Percentiles rank a stretch among this genome's conserved stretches.
These are phyloP conservation scores for Physcia stellaris DNA, from an alignment of 495 filamentous ascomycete species.

Conservation along the genomic window DNA sequence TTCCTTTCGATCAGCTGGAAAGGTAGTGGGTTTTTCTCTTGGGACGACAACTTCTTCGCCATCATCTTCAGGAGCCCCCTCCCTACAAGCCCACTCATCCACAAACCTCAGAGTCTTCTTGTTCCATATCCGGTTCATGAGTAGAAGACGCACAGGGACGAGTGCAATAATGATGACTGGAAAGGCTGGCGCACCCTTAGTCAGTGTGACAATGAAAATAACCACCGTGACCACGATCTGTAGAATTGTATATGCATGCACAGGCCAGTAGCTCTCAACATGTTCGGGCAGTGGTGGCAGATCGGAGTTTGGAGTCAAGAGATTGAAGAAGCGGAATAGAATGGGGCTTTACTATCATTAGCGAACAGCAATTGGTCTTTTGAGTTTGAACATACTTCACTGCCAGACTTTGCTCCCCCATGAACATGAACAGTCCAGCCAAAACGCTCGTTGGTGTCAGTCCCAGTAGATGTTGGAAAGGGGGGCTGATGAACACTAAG, in stretches of 20 bases:
- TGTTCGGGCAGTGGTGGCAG: constrained; percentile 41
- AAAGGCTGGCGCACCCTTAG: constrained; percentile 49
- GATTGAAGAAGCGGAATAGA: constrained; percentile 45
- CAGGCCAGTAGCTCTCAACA: constrained; percentile 33
- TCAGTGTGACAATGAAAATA: constrained; percentile 54
- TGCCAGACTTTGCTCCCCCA: constrained; percentile 58
- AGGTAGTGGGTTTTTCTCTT: too few relatives aligned
- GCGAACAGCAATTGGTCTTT: not conserved
- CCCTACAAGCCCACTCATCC: constrained; percentile 57
- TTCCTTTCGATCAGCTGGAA: too few relatives aligned
- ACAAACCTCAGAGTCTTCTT: constrained; percentile 48
- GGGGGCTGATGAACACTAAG: constrained; percentile 47
- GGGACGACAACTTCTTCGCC: too few relatives aligned
- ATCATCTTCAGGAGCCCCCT: constrained; percentile 50
- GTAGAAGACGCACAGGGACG: constrained; percentile 43
- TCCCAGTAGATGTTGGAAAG: constrained; percentile 55
- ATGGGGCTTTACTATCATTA: constrained; percentile 33
- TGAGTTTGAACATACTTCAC: constrained; percentile 33
- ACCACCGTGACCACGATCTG: constrained; percentile 47
- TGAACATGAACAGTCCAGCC: constrained; percentile 57
- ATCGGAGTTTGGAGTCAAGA: constrained; percentile 51
- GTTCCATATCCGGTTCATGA: constrained; percentile 54
- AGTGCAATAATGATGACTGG: constrained; percentile 53
- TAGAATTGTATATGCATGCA: constrained; percentile 48
- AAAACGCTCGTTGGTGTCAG: constrained; percentile 56